Conservation (phyloP, 2,329 filamentous ascomycete species). For the Diaporthe longicolla region DNA sequence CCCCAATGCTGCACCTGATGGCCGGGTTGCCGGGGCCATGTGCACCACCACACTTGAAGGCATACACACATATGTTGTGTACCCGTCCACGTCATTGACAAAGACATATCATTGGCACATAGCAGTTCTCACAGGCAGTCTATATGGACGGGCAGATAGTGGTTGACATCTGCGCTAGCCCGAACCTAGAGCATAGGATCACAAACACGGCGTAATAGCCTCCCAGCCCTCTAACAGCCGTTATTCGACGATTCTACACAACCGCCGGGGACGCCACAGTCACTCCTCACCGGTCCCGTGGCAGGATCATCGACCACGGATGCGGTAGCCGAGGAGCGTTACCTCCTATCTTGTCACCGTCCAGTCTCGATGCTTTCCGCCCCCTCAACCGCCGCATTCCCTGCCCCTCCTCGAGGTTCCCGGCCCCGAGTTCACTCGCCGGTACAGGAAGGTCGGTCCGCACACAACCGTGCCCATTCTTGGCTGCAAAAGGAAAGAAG, state of each 20-base stretch:
- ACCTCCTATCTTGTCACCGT: background rate
- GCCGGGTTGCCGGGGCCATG: background rate
- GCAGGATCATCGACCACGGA: slow-evolving; percentile 13
- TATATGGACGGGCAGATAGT: background rate
- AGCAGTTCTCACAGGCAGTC: background rate
- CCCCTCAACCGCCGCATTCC: background rate
- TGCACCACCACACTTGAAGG: background rate
- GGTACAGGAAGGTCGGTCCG: background rate
- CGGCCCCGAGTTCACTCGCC: slow-evolving; percentile 16
- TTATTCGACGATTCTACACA: background rate
- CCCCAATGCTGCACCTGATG: slow-evolving; percentile 1
- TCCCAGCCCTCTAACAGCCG: background rate
- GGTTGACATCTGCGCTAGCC: slow-evolving; percentile 4
- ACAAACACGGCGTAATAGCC: background rate
- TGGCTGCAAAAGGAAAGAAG: background rate
- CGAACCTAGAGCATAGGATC: background rate
- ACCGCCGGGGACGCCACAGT: background rate
- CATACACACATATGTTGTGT: slow-evolving; percentile 11
- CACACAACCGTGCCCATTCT: background rate
- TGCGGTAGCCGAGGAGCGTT: slow-evolving; percentile 11
- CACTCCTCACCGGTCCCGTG: background rate
- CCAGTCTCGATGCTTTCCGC: slow-evolving; percentile 33
- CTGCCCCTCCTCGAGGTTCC: background rate
- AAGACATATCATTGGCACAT: slow-evolving; percentile 3
- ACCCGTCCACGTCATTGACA: slow-evolving; percentile 31